Evolutionary conservation across 2,329 filamentous ascomycete species (phyloP), one percentile per base, ranked within the genome.

Genomic region (Trichoderma breve): DNA sequence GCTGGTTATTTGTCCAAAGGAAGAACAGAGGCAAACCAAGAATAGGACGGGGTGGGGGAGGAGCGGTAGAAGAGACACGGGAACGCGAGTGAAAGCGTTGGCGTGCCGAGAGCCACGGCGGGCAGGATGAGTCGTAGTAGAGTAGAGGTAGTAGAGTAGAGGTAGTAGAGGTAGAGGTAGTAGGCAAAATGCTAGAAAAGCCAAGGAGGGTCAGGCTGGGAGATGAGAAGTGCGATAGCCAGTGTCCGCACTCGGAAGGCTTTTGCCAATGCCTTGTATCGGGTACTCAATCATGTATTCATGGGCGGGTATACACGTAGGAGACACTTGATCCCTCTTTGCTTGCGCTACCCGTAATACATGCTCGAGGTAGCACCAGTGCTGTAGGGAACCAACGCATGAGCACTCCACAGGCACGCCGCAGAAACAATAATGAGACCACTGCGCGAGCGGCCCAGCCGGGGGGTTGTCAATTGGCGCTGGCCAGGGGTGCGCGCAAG

Each of bases 401-500:
- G 36, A 36, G 55, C 24, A 32, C 70, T 69, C 63, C 64, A 62
- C 70, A 67, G 53, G n/a, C 57, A 68, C 53, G 36, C 28, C 64
- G 68, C 47, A 70, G 51, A 70, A 61, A 61, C 26, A 69, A 72
- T 57, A 71, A 73, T 72, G 60, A 63, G 69, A 73, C 64, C 57
- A 71, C 73, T 61, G 63, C 68, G 57, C 36, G 30, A 72, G 66
- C 65, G 72, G 73, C 15, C 47, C 61, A 62, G 69, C 71, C 70
- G 64, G 61, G 70, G 70, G 70, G 26, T 43, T 63, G 69, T 63
- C 60, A 55, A 64, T 72, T 58, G 71, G 63, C 28, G 72, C 39
- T 61, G 71, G 58, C 72, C 55, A 72, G 55, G 69, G 66, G 65
- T 71, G 53, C 55, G 55, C 63, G 67, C 67, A 74, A 55, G 72